Evolutionary conservation across 2,329 filamentous ascomycete species (phyloP), one percentile per base, ranked within the genome.

Genomic region (Claviceps sp.): DNA sequence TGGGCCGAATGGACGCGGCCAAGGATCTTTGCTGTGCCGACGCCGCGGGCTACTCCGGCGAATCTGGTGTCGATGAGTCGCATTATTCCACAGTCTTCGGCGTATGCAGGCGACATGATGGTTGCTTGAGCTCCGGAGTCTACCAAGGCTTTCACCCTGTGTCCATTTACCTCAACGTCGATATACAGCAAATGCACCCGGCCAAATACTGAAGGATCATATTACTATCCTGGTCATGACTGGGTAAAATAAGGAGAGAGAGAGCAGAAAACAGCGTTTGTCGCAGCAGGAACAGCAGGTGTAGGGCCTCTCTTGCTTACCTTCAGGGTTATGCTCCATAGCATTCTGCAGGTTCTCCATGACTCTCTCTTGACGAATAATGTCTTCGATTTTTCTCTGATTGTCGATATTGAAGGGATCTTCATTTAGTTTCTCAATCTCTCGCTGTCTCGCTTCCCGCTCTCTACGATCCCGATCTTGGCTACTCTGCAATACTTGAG

Each of bases 81-180:
- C 87, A 95, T 95, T 68, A 98, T 97, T 60, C 89, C 89, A 64
- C 93, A 98, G 8, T 82, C 78, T 64, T 95, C 87, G 26, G 93
- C 93, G 63, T 89, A 96, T 24, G 82, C 77, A 5, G 93, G 93
- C 5, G 91, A 97, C 93, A 98, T 98, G 72, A 98, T 96, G 50
- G 93, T 98, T 26, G 91, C 89, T 71, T 98, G 93, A 24, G 93
- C 93, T 55, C 93, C 93, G 2, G 93, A 97, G 68, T 98, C 93
- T 55, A 98, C 93, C 59, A 98, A 85, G 2, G 91, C 93, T 73
- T 96, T 97, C 61, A 98, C 84, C 53, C 87, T 87, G 60, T 88
- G 80, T 13, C 87, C 85, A 68, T 98, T 98, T 61, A 98, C 93
- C 66, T 94, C 87, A 55, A 95, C 90, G 63, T 94, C 84, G 59